Conservation (phyloP, 2,329 filamentous ascomycete genomes). For the Apiospora malaysiana region DNA sequence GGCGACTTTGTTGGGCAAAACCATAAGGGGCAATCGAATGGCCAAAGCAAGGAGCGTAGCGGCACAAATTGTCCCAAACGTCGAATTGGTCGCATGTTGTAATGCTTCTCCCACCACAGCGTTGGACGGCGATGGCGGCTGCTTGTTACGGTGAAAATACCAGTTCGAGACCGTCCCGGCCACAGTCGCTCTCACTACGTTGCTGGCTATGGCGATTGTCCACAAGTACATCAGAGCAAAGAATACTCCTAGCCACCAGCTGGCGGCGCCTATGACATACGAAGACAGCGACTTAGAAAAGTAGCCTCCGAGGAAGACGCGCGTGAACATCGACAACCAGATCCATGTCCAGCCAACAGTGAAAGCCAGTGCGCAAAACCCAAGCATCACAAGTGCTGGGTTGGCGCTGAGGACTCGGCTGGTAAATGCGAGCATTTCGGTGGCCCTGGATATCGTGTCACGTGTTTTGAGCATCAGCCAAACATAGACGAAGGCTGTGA, state of each 20-base stretch:
- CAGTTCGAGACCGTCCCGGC: conserved; percentile 96
- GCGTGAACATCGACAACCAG: conserved; percentile 96
- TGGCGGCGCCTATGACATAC: conserved; percentile 86
- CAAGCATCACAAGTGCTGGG: conserved; percentile 81
- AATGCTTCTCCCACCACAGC: conserved; percentile 86
- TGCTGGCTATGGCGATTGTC: conserved; percentile 86
- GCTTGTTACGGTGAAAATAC: conserved; percentile 94
- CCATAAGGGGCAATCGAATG: conserved; percentile 81
- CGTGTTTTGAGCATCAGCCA: conserved; percentile 84
- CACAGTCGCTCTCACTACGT: conserved; percentile 88
- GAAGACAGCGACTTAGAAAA: conserved; percentile 65
- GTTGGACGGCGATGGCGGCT: conserved; percentile 76
- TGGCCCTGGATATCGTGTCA: conserved; percentile 79
- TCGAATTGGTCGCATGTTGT: conserved; percentile 79
- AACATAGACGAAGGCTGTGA: conserved; percentile 78
- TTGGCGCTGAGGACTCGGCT: conserved; percentile 87
- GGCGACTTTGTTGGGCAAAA: conserved; percentile 75
- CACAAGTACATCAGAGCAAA: conserved; percentile 96
- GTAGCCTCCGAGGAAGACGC: conserved; percentile 92
- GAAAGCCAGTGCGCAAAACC: conserved; percentile 74
- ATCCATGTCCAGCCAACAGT: conserved; percentile 93
- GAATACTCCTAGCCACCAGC: conserved; percentile 93
- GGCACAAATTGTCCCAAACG: conserved; percentile 91
- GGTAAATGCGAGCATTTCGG: conserved; percentile 90
- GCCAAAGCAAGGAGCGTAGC: conserved; percentile 82